phyloP scores from a whole-genome alignment of 176 grass and related monocot genomes.

The Oryza nivara region DNA sequence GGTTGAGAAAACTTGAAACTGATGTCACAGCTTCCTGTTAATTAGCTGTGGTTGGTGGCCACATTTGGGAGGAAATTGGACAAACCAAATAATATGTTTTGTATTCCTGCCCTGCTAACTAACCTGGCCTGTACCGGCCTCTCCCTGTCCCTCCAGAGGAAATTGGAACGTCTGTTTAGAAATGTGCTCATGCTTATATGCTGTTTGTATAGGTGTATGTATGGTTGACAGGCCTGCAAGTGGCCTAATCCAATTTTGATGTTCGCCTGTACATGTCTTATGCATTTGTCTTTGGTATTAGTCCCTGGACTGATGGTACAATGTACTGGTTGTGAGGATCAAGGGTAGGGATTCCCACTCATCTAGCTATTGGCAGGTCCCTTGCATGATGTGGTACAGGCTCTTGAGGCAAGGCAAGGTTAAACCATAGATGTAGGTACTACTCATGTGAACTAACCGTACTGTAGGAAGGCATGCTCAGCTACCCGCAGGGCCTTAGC shows the following conservation, averaged over 20 bases:
- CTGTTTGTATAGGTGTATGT: background rate
- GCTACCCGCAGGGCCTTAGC: background rate
- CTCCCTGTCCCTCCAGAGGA: background rate
- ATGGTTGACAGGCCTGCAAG: background rate
- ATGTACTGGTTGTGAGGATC: background rate
- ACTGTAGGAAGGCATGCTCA: background rate
- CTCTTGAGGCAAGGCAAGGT: background rate
- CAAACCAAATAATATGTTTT: background rate
- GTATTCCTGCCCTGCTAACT: background rate
- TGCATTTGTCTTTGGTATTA: background rate
- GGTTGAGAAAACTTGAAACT: background rate
- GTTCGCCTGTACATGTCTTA: background rate
- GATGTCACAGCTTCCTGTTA: slow-evolving; percentile 3
- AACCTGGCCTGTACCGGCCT: background rate
- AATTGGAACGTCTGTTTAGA: background rate
- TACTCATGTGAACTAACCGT: background rate
- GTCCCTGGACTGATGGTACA: background rate
- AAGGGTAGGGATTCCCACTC: background rate
- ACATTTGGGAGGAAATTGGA: background rate
- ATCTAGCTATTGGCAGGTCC: background rate
- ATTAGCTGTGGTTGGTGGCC: background rate
- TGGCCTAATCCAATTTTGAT: background rate
- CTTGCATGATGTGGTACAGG: background rate
- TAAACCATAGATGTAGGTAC: background rate
- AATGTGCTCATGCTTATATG: background rate